phyloP scores from a whole-genome alignment of 805 yeast species.

The Vanderwaltozyma verrucispora region DNA sequence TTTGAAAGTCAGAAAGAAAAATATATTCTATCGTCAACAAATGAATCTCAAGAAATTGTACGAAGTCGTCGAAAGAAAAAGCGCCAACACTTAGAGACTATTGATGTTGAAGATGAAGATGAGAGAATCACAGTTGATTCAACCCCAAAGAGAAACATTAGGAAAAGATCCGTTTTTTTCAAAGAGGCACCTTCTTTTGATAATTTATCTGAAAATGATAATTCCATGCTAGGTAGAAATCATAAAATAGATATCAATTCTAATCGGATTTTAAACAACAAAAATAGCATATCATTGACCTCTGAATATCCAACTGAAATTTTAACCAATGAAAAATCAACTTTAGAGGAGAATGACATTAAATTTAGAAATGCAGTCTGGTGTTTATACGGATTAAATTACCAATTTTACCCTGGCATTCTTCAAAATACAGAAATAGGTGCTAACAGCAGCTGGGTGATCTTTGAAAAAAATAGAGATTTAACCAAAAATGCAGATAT shows the following conservation, averaged over 20 bases:
- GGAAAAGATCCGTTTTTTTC: not conserved
- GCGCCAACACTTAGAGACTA: not conserved
- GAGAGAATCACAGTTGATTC: not conserved
- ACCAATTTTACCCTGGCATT: constrained; percentile 40
- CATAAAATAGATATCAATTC: too few species aligned
- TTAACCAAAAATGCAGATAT: constrained; percentile 23
- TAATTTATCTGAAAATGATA: not conserved
- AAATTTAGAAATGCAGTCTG: constrained; percentile 36
- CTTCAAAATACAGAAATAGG: constrained; percentile 21
- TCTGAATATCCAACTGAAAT: not conserved
- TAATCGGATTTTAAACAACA: too few species aligned
- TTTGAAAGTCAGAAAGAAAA: not conserved
- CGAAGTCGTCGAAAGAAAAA: not conserved
- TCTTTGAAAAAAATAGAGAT: constrained; percentile 15
- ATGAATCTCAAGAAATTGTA: not conserved
- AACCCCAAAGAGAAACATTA: not conserved
- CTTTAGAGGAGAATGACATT: constrained; percentile 14
- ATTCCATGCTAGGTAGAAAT: too few species aligned
- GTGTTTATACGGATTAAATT: constrained; percentile 39
- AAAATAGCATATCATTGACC: too few species aligned
- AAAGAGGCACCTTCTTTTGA: too few species aligned
- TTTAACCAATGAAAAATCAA: not conserved
- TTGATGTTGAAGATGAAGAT: not conserved
- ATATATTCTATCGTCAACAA: not conserved
- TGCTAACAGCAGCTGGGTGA: constrained; percentile 9